Evolutionary conservation across 1,284 basidiomycete species (phyloP).

Genomic region (Athelia psychrophila): DNA sequence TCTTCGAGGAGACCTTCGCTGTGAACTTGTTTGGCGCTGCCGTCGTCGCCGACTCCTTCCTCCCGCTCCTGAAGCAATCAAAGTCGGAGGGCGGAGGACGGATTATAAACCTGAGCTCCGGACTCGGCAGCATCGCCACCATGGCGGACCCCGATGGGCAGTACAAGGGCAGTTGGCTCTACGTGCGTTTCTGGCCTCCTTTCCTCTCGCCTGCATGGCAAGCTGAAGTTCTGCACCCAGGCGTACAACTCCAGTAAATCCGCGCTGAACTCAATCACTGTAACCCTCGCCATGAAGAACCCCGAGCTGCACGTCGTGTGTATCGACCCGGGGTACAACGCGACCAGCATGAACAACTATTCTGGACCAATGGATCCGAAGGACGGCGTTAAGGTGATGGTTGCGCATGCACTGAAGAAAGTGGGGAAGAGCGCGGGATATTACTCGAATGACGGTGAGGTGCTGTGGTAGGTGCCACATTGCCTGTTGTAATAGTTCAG

Average conservation of each 20-base stretch:
- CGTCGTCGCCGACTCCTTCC: neutral
- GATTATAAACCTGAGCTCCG: neutral
- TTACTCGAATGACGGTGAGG: neutral
- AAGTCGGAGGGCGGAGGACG: neutral
- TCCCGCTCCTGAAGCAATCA: neutral
- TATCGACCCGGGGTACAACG: neutral
- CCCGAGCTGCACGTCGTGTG: neutral
- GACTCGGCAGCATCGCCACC: neutral
- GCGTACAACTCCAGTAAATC: neutral
- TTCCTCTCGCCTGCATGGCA: neutral
- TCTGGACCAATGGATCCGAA: neutral
- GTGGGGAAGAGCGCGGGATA: neutral
- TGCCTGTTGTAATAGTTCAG: no score
- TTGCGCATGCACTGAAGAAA: neutral
- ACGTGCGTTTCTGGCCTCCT: neutral
- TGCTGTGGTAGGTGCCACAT: neutral
- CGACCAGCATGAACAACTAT: neutral
- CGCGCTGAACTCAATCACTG: neutral
- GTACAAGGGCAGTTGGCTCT: neutral
- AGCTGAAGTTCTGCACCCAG: neutral
- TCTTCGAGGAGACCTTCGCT: neutral
- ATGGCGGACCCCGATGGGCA: neutral
- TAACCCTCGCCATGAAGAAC: neutral
- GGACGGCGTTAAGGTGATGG: neutral
- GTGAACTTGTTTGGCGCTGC: neutral